These are phyloP conservation scores for Trichoderma harzianum DNA, from an alignment of 2,329 filamentous ascomycete genomes.

Conservation along the genomic window DNA sequence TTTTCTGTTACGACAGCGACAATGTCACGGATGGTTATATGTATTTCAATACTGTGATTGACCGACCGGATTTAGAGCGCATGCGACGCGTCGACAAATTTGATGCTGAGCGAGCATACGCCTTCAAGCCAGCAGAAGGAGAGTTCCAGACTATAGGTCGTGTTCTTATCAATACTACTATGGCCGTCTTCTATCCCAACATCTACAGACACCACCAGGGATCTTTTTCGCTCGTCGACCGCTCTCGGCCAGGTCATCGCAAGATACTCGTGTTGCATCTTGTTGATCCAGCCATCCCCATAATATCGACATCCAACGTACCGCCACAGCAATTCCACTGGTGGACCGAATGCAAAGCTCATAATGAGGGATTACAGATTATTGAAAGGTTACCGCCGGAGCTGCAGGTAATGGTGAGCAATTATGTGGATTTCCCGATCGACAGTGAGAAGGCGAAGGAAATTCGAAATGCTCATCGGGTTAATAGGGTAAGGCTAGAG, in stretches of 20 bases:
- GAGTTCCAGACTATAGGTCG: background rate
- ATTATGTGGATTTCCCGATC: background rate
- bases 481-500: no score
- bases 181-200: background rate
- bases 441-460: no score
- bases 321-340: background rate
- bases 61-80: no score
- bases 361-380: rapidly evolving
- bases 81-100: no score
- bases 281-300: background rate
- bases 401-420: rapidly evolving
- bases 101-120: no score
- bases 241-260: background rate
- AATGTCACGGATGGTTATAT: background rate
- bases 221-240: background rate
- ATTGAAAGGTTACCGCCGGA: background rate
- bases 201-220: background rate
- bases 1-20: background rate
- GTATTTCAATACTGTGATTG: background rate
- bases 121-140: no score
- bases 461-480: no score
- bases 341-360: background rate
- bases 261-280: background rate
- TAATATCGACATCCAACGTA: background rate
- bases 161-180: rapidly evolving